Evolutionary conservation across 2,329 filamentous ascomycete species (phyloP), one percentile per base, ranked within the genome.

Genomic region (Coniochaeta sp.): DNA sequence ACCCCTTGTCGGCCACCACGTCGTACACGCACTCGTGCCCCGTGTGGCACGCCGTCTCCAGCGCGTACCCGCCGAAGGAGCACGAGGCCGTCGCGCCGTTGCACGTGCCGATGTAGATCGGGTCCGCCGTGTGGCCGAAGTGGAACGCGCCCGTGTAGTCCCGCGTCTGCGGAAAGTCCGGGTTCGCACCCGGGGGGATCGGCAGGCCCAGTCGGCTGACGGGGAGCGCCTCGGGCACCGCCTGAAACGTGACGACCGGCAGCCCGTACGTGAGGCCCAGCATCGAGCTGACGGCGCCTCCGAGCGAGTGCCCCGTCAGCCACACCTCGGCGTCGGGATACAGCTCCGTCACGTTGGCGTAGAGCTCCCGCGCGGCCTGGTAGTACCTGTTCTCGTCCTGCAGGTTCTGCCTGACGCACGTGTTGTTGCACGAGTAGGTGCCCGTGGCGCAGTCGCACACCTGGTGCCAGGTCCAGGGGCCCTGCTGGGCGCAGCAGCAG

Each of bases 401-500:
- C 64, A 98, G 77, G 1, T 90, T 88, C 64, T 87, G 79, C 56
- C 84, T 81, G 4, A 99, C 86, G 70, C 95, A 99, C 0, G 93
- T 96, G 66, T 91, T 88, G 77, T 98, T 97, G 79, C 93, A 97
- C 16, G 88, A 88, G 70, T 92, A 98, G 1, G 92, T 91, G 12
- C 86, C 85, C 1, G 89, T 90, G 63, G 92, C 91, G 72, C 95
- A 99, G 72, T 96, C 89, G 74, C 95, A 99, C 60, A 96, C 92
- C 71, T 96, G 89, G 62, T 90, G 88, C 88, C 92, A 97, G 17
- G 92, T 86, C 76, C 88, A 92, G 64, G 92, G 91, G 0, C 93
- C 92, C 67, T 96, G 93, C 75, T 97, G 92, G 4, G 87, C 95
- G 74, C 95, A 99, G 74, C 95, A 99, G 76, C 95, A 99, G 70